Percentiles rank a stretch among this genome's conserved stretches.
Evolutionary conservation across 2,329 filamentous ascomycete species (phyloP).

Genomic region (Xylaria sp.): DNA sequence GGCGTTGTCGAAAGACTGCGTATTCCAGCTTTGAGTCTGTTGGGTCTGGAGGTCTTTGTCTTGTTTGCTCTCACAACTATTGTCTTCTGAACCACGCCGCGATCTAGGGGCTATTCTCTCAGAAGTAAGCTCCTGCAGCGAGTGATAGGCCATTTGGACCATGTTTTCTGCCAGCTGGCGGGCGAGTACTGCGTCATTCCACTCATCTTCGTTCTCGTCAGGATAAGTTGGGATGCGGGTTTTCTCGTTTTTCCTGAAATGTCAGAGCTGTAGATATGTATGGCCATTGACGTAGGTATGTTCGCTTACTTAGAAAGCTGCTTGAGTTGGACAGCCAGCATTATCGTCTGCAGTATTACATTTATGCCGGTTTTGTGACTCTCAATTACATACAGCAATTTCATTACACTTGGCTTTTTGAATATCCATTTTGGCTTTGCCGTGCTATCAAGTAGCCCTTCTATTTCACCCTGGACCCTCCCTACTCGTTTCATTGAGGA

Average conservation of each 20-base stretch:
- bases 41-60: not conserved
- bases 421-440: conserved; percentile 10
- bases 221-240: not conserved
- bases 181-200: not conserved
- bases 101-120: not conserved
- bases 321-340: conserved; percentile 8
- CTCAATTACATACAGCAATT: conserved; percentile 7
- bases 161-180: no score
- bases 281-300: not conserved
- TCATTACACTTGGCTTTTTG: not conserved
- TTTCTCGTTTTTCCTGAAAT: not conserved
- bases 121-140: not conserved
- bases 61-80: not conserved
- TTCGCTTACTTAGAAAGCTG: not conserved
- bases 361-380: conserved; percentile 18
- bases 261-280: not conserved
- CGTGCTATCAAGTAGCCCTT: not conserved
- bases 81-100: not conserved
- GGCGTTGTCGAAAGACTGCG: not conserved
- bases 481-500: not conserved
- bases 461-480: not conserved
- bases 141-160: no score
- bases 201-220: not conserved
- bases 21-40: not conserved
- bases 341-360: conserved; percentile 11